A percentile compares a stretch with the other conserved stretches of the same genome.
Evolutionary conservation across 352 stramenopile genomes (phyloP).

Genomic region (Phytophthora citricola): DNA sequence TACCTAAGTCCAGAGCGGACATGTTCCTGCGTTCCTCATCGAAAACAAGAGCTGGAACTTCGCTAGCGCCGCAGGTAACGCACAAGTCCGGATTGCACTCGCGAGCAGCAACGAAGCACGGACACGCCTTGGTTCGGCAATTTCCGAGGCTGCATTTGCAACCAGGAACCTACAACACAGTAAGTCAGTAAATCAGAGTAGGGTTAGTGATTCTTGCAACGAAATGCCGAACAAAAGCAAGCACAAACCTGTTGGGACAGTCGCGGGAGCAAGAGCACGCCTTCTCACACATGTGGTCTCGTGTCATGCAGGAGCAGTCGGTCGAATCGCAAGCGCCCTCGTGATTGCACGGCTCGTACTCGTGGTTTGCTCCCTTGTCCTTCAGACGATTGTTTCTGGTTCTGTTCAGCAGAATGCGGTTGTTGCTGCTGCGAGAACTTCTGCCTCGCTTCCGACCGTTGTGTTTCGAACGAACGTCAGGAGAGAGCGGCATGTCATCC

Average conservation of each 20-base stretch:
- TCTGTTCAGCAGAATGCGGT: conserved; percentile 67
- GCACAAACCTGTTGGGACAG: conserved; percentile 70
- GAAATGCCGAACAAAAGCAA: background rate
- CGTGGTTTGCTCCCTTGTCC: conserved; percentile 65
- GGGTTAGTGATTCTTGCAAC: background rate
- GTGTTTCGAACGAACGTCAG: conserved; percentile 44
- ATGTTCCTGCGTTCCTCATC: conserved; percentile 46
- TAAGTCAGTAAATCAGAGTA: background rate
- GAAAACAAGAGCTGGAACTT: conserved; percentile 52
- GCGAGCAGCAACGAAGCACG: conserved; percentile 63
- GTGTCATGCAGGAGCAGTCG: conserved; percentile 76
- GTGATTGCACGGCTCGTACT: conserved; percentile 85
- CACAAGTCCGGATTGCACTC: conserved; percentile 72
- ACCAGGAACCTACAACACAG: conserved; percentile 45
- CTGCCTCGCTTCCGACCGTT: conserved; percentile 53
- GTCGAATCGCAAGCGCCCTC: conserved; percentile 62
- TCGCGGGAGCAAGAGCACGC: conserved; percentile 83
- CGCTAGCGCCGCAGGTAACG: conserved; percentile 62
- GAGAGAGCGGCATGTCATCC: conserved; percentile 46
- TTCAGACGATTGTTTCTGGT: conserved; percentile 71
- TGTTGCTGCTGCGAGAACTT: conserved; percentile 56
- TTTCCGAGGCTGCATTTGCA: conserved; percentile 65
- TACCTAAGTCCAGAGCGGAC: conserved; percentile 56
- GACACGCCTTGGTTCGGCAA: conserved; percentile 67
- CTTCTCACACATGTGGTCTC: conserved; percentile 84